Evolutionary conservation across 345 rosid species (phyloP), one percentile per base, ranked within the genome.

Genomic region (Isatis tinctoria): DNA sequence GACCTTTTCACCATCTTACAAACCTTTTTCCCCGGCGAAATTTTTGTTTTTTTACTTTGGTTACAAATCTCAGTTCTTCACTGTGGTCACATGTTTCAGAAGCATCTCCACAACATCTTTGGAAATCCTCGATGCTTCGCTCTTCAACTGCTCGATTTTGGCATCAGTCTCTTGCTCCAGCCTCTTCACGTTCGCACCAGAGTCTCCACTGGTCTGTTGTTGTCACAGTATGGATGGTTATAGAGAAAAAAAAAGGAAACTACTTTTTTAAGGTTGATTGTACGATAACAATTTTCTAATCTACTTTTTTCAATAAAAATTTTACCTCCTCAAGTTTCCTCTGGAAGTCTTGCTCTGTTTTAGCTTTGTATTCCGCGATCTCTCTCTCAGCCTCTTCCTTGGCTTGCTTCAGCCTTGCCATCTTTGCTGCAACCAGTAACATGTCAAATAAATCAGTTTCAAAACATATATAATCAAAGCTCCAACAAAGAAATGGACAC

Each of bases 381-480:
- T 94, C 97, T 81, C 71, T 90, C 61, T 91, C 95, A 40, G 97
- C 98, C 83, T 91, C 98, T 76, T 94, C 97, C 81, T 94, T 91
- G 76, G 98, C 97, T 80, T 91, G 96, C 79, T 86, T 91, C 83
- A 94, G 74, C 41, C 95, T 85, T 63, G 89, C 84, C 87, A 88
- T 60, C 81, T 94, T 94, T 8, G 86, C 98, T 94, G 76, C 40
- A 73, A 45, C 40, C 17, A 51, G 18, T 70, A 1, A 61, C 28
- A 52, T 7, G 43, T 30, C 3, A 3, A 18, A 8, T 16, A 52
- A 22, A 69, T 43, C 59, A 40, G 33, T 6, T 32, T 51, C 37
- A 26, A 27, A 8, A 3, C 24, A 49, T 6, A 62, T 39, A 41
- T 12, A 57, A 68, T n/a, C 16, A 48, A 35, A 4, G n/a, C 6